These are phyloP conservation scores for Bolboschoenus planiculmis DNA, from an alignment of 176 grass and related monocot genomes.

Conservation along the genomic window DNA sequence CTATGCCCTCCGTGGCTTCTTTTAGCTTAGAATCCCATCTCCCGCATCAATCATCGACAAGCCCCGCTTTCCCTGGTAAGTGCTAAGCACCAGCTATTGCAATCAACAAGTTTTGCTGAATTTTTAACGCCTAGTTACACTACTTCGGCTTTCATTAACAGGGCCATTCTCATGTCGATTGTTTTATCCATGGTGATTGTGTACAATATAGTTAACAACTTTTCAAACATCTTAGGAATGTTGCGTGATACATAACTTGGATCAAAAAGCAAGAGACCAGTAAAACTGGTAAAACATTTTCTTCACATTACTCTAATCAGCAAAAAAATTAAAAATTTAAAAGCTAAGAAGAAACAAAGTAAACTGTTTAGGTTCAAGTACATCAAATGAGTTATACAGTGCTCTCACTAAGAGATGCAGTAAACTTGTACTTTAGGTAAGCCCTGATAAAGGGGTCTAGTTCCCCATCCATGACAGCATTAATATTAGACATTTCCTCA, in stretches of 20 bases:
- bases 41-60: too few relatives aligned
- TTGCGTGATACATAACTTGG: neutral
- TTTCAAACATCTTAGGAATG: neutral
- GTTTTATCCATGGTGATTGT: neutral
- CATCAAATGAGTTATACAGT: neutral
- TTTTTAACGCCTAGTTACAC: too few relatives aligned
- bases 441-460: conserved; percentile 71
- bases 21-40: too few relatives aligned
- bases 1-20: too few relatives aligned
- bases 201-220: neutral
- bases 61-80: too few relatives aligned
- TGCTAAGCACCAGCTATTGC: too few relatives aligned
- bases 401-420: conserved; percentile 24
- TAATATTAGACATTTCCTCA: conserved; percentile 62
- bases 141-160: too few relatives aligned
- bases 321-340: neutral
- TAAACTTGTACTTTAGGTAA: conserved; percentile 69
- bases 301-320: neutral
- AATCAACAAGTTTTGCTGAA: too few relatives aligned
- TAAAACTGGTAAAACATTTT: neutral
- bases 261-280: neutral
- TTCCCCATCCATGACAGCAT: conserved; percentile 74
- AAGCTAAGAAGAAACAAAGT: neutral
- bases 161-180: neutral
- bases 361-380: neutral